These are phyloP conservation scores for Globisporangium alternatum DNA, from an alignment of 352 stramenopile genomes.

Conservation along the genomic window DNA sequence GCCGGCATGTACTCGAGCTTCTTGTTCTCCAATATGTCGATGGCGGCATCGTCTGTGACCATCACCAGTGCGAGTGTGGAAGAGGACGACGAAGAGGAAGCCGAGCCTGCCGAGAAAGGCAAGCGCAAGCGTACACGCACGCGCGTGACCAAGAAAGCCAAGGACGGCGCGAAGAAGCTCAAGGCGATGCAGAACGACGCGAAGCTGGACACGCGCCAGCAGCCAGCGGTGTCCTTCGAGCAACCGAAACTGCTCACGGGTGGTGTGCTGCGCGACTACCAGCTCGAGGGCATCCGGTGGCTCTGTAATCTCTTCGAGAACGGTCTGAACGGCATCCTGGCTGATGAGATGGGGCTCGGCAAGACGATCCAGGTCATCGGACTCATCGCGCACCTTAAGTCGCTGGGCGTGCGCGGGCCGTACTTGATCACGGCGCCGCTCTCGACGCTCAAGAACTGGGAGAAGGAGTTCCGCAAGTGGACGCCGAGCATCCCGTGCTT, in stretches of 20 bases:
- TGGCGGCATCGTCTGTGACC: conserved; percentile 37
- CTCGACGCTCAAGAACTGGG: conserved; percentile 98
- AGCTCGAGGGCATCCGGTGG: conserved; percentile 96
- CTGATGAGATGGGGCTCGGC: conserved; percentile 88
- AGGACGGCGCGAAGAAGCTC: conserved; percentile 61
- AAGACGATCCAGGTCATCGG: conserved; percentile 93
- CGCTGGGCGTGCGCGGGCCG: conserved; percentile 87
- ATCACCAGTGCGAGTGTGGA: background rate
- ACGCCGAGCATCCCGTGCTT: conserved; percentile 91
- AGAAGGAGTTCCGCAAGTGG: conserved; percentile 87
- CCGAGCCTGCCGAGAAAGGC: conserved; percentile 11
- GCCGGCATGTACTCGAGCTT: conserved; percentile 86
- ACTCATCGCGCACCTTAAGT: conserved; percentile 93
- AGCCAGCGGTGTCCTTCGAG: conserved; percentile 42
- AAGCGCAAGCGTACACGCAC: conserved; percentile 42
- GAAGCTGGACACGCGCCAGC: conserved; percentile 40
- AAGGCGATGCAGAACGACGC: conserved; percentile 58
- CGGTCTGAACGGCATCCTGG: conserved; percentile 91
- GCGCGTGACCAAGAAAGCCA: conserved; percentile 26
- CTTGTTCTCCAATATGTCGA: conserved; percentile 84
- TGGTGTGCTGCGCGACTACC: conserved; percentile 91
- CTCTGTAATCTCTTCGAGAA: conserved; percentile 98
- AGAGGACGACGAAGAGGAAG: conserved; percentile 25
- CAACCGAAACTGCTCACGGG: conserved; percentile 80
- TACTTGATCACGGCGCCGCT: conserved; percentile 98